Conservation (phyloP, 2,329 filamentous ascomycete genomes). For the Fusarium austroafricanum region DNA sequence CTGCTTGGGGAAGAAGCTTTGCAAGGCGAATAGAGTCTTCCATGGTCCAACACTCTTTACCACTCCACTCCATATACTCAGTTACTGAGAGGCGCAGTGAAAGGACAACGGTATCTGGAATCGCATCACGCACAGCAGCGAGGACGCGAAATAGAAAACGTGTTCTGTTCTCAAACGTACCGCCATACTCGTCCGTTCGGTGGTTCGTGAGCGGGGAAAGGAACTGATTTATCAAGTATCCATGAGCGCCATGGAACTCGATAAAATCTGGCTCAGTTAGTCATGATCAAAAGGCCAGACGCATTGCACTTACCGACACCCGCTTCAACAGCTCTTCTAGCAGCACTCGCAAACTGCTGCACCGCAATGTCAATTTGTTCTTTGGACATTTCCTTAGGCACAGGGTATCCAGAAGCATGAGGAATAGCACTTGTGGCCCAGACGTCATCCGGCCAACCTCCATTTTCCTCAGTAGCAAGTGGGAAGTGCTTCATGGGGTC, state of each 20-base stretch:
- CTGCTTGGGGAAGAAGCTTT: slow-evolving; percentile 72
- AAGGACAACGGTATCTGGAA: slow-evolving; percentile 67
- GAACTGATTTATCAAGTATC: neutral
- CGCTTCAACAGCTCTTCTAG: neutral
- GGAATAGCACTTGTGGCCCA: neutral
- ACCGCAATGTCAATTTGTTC: neutral
- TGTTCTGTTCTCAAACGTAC: slow-evolving; percentile 71
- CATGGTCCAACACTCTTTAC: slow-evolving; percentile 70
- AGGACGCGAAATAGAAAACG: slow-evolving; percentile 67
- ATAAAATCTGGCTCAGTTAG: neutral
- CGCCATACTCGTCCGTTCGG: slow-evolving; percentile 73
- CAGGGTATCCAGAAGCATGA: neutral
- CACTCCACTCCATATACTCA: slow-evolving; percentile 68
- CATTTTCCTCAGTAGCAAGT: neutral
- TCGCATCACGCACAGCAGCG: slow-evolving; percentile 60
- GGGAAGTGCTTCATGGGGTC: neutral
- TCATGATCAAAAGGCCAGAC: fast-evolving
- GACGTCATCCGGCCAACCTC: neutral
- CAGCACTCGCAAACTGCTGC: neutral
- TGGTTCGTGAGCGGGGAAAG: neutral
- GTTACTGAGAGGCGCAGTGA: slow-evolving; percentile 69
- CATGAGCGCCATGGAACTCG: slow-evolving; percentile 3
- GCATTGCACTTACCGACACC: neutral
- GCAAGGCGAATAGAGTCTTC: slow-evolving; percentile 60
- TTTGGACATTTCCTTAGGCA: neutral